A percentile compares a stretch with the other conserved stretches of the same genome.
These are phyloP conservation scores for Pichia eremophila DNA, from an alignment of 805 yeast genomes.

Conservation along the genomic window DNA sequence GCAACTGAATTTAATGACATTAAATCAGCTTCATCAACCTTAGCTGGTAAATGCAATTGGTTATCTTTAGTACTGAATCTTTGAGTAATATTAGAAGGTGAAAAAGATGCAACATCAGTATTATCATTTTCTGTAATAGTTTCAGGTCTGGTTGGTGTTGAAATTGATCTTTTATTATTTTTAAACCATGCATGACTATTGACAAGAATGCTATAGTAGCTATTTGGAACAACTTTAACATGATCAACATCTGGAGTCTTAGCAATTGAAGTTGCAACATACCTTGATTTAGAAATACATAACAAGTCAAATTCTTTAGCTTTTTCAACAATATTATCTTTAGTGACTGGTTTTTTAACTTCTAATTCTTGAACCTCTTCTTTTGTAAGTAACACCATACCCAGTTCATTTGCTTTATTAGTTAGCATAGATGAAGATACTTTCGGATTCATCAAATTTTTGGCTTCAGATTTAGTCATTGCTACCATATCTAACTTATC, in stretches of 20 bases:
- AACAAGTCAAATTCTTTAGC: slow-evolving; percentile 41
- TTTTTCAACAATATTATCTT: slow-evolving; percentile 24
- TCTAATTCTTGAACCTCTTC: slow-evolving; percentile 16
- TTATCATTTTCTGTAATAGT: slow-evolving; percentile 10
- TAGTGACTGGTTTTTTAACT: slow-evolving; percentile 6
- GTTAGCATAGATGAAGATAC: slow-evolving; percentile 28
- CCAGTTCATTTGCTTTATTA: slow-evolving; percentile 32
- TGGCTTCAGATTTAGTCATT: slow-evolving; percentile 25
- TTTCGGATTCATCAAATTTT: slow-evolving; percentile 20
- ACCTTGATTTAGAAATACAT: slow-evolving; percentile 50
- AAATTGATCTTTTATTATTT: slow-evolving; percentile 7
- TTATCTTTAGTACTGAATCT: background rate
- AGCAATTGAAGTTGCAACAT: slow-evolving; percentile 53
- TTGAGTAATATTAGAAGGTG: slow-evolving; percentile 6
- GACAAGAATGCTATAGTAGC: slow-evolving; percentile 52
- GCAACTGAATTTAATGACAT: slow-evolving; percentile 31
- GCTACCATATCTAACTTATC: slow-evolving; percentile 26
- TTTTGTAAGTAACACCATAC: slow-evolving; percentile 27
- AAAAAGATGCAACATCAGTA: background rate
- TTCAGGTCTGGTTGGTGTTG: background rate
- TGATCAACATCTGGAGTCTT: slow-evolving; percentile 44
- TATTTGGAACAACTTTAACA: slow-evolving; percentile 54
- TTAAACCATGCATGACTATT: slow-evolving; percentile 31
- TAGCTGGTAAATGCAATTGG: background rate
- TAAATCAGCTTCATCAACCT: slow-evolving; percentile 5